Evolutionary conservation across 139 green algal genomes (phyloP).

Genomic region (Chlorella ohadii): DNA sequence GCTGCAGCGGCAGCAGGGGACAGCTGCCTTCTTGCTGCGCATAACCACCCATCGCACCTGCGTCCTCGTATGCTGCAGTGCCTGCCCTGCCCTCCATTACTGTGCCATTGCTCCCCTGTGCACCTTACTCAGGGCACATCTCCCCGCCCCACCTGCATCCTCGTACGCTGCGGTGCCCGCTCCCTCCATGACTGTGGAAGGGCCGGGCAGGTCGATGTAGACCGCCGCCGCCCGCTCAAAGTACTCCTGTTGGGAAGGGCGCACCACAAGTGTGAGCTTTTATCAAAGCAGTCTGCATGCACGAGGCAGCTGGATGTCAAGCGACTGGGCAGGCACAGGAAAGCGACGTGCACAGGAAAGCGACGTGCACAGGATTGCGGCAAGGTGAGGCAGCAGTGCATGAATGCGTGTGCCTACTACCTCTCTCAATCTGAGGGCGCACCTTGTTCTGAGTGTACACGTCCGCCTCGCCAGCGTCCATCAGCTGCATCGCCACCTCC

Average conservation of each 20-base stretch:
- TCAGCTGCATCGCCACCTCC: slow-evolving; percentile 55
- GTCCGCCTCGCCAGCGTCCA: slow-evolving; percentile 65
- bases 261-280: no score
- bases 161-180: slow-evolving; percentile 38
- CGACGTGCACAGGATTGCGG: no score
- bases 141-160: slow-evolving; percentile 50
- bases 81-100: background rate
- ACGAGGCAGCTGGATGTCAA: no score
- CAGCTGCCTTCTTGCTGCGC: no score
- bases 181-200: background rate
- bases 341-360: no score
- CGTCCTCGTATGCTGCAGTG: slow-evolving; percentile 44
- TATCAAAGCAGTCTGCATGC: background rate
- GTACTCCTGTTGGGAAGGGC: slow-evolving; percentile 37
- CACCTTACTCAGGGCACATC: no score
- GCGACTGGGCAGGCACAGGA: no score
- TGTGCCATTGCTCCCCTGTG: no score
- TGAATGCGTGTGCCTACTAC: no score
- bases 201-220: slow-evolving; percentile 48
- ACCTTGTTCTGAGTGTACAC: slow-evolving; percentile 57
- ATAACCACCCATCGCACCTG: slow-evolving; percentile 43
- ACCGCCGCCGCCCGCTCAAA: slow-evolving; percentile 53
- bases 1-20: no score
- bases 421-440: no score
- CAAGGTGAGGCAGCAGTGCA: no score